Base-by-base conservation (phyloP, 805 yeast species). In the Kuraishia cidri region DNA sequence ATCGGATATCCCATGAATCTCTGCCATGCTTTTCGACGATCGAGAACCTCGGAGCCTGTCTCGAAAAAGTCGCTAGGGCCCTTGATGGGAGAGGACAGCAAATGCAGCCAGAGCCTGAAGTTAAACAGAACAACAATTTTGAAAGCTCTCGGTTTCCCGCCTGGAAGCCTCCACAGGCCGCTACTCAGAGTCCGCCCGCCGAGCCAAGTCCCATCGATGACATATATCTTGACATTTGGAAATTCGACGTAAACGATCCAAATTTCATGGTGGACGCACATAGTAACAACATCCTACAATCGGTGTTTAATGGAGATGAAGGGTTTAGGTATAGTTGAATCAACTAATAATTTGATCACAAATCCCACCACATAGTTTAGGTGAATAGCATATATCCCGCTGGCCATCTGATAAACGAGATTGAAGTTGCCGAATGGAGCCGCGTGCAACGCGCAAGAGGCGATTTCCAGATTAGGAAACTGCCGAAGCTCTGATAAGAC, bases 241-340 rank as follows among this genome's bases (percentile, higher is more conserved):
- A 19, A 11, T 28, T 28, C 24, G 31, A 28, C n/a, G 11, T 24
- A 22, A n/a, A 32, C 26, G 16, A 35, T 10, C 12, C 38, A 35
- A 6, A 35, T 16, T 12, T 31, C 23, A 17, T 30, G 32, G 14
- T 26, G 26, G 24, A 34, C 27, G 24, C 20, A 3, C 16, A 23
- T 20, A 21, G 33, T 16, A 24, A 17, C 16, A n/a, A 12, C 16
- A 16, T 29, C 19, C 12, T 30, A 2, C 20, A 25, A 6, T 34
- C 37, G 9, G 30, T 34, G 2, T 24, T 34, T n/a, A 30, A 32
- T n/a, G n/a, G n/a, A n/a, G n/a, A n/a, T n/a, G n/a, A n/a, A n/a
- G n/a, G n/a, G n/a, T n/a, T n/a, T n/a, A n/a, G n/a, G n/a, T n/a
- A n/a, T n/a, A n/a, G n/a, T n/a, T n/a, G n/a, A n/a, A n/a, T n/a